Percentiles rank a stretch among this genome's conserved stretches.
Conservation (phyloP, 2,329 filamentous ascomycete genomes). For the Ceratocystiopsis minuta region DNA sequence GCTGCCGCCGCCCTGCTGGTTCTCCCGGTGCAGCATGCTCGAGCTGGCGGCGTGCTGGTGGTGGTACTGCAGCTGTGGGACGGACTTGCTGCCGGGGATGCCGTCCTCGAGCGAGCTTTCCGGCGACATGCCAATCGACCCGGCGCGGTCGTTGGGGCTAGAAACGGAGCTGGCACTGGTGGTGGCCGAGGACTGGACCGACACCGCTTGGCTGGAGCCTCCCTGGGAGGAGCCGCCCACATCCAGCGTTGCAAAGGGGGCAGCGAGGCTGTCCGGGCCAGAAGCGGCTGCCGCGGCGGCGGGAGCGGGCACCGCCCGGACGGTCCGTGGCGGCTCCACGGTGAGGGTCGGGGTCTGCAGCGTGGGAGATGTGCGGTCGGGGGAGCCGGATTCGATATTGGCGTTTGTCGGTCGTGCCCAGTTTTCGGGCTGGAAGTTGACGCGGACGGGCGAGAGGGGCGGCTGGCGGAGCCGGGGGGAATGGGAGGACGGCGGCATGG, state of each 20-base stretch:
- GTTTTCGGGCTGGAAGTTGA: conserved; percentile 34
- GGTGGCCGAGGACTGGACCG: conserved; percentile 32
- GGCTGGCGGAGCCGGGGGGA: conserved; percentile 30
- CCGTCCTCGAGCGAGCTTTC: conserved; percentile 32
- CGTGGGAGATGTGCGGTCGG: conserved; percentile 20
- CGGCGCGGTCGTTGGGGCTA: conserved; percentile 28
- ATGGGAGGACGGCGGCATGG: conserved; percentile 11
- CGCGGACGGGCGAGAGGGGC: conserved; percentile 36
- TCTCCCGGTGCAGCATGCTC: conserved; percentile 1
- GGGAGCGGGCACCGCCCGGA: no score
- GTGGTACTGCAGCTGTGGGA: conserved; percentile 45
- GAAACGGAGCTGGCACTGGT: conserved; percentile 40
- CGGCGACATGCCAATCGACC: conserved; percentile 26
- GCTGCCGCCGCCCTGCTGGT: conserved; percentile 21
- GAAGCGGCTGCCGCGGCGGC: no score
- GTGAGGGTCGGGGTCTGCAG: conserved; percentile 15
- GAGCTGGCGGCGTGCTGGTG: conserved; percentile 19
- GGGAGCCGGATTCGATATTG: conserved; percentile 26
- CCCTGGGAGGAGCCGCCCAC: no score
- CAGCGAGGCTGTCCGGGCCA: no score
- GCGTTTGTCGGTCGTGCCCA: conserved; percentile 34
- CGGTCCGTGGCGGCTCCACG: no score
- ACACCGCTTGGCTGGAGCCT: conserved; percentile 23
- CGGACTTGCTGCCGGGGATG: conserved; percentile 22
- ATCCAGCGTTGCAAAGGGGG: no score